Conservation (phyloP, 805 yeast species). For the Nakazawaea ernobii region DNA sequence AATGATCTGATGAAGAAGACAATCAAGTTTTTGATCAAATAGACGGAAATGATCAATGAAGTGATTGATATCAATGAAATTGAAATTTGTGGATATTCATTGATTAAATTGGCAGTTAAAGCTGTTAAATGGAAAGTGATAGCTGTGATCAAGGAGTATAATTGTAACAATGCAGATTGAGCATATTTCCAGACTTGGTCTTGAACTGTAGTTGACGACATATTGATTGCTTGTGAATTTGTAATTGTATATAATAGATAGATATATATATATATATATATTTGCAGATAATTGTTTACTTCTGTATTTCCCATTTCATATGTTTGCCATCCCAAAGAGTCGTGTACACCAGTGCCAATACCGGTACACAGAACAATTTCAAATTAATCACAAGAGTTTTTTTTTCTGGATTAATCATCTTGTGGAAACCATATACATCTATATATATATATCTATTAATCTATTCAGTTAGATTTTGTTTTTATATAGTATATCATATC, state of each 20-base stretch:
- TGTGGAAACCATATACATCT: not conserved
- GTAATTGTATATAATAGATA: too few species aligned
- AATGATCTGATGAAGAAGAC: slow-evolving; percentile 2
- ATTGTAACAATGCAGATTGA: not conserved
- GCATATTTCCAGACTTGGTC: slow-evolving; percentile 1
- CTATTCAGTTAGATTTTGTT: not conserved
- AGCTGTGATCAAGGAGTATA: slow-evolving; percentile 1
- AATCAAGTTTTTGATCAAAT: slow-evolving; percentile 4
- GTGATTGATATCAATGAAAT: not conserved
- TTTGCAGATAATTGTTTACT: not conserved
- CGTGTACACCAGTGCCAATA: too few species aligned
- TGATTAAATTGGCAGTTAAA: not conserved
- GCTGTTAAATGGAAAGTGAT: slow-evolving; percentile 1
- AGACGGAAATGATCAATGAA: not conserved
- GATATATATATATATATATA: too few species aligned
- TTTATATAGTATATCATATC: too few species aligned
- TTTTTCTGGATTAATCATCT: too few species aligned
- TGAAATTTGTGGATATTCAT: slow-evolving; percentile 2
- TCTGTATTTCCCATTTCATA: too few species aligned
- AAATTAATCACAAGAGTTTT: too few species aligned
- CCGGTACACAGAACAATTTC: too few species aligned
- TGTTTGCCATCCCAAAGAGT: too few species aligned
- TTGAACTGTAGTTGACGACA: not conserved
- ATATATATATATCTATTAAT: not conserved
- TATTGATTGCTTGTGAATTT: not conserved